phyloP scores from a whole-genome alignment of 192 early-diverging fungal species.

The Backusella liffmaniae region DNA sequence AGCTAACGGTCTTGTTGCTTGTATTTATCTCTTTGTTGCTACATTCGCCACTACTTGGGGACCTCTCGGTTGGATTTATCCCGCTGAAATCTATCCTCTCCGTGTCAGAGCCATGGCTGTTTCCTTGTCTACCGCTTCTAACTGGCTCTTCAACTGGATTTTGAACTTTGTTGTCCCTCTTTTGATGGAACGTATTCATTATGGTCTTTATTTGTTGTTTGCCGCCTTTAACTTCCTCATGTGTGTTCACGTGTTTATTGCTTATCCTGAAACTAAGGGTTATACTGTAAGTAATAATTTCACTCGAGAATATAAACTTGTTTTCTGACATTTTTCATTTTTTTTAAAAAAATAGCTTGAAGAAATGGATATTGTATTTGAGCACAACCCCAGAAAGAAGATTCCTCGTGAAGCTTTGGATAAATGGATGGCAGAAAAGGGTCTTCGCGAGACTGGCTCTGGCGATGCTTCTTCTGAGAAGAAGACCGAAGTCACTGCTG shows the following conservation, averaged over 20 bases:
- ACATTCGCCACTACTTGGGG: conserved; percentile 92
- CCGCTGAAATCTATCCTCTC: conserved; percentile 91
- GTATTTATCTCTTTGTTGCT: conserved; percentile 79
- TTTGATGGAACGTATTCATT: conserved; percentile 64
- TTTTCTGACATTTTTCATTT: not conserved
- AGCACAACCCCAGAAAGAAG: conserved; percentile 28
- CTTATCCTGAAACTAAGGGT: conserved; percentile 85
- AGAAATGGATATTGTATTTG: conserved; percentile 30
- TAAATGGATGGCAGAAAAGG: conserved; percentile 6
- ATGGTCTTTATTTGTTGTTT: conserved; percentile 71
- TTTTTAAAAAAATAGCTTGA: conserved; percentile 23
- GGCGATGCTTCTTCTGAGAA: conserved; percentile 1
- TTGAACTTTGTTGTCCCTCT: conserved; percentile 76
- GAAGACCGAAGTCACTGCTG: not conserved
- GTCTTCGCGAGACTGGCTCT: conserved; percentile 16
- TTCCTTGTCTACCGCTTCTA: conserved; percentile 79
- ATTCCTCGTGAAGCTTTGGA: conserved; percentile 12
- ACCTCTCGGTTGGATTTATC: conserved; percentile 89
- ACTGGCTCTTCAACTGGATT: conserved; percentile 89
- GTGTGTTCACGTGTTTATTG: conserved; percentile 60
- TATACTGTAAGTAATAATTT: conserved; percentile 40
- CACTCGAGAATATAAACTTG: not conserved
- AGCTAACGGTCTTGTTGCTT: conserved; percentile 57
- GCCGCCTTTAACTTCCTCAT: conserved; percentile 61
- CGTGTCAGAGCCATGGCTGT: conserved; percentile 86